Base-by-base conservation (phyloP, 352 stramenopile genomes). In the Phytopythium chamaehyphon region DNA sequence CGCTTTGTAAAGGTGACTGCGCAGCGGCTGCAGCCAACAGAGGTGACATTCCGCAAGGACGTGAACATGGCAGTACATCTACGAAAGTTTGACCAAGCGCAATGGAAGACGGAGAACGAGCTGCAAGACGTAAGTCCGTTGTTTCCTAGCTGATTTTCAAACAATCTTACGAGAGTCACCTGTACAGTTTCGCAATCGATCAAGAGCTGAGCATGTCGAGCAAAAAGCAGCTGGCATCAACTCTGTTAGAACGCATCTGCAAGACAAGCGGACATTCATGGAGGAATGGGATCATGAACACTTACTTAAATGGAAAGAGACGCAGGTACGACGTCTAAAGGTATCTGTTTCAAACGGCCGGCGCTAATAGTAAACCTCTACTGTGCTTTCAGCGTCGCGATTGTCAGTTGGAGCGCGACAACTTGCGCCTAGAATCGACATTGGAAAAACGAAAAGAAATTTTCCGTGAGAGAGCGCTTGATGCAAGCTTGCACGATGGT, bases 21-120 rank as follows among this genome's bases (percentile, higher is more conserved):
- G 11, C 60, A 72, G n/a, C 58, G 71, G 42, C 65, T 75, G 11
- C 66, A 73, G 9, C 76, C 80, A 7, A 70, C 54, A 15, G 62
- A 81, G 0, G 47, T 86, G 19, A 47, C 55, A 12, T 88, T 87
- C 53, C 42, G 73, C 51, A 86, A 89, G 48, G 64, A 64, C n/a
- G 58, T 90, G 49, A 71, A 90, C 55, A 90, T 85, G 72, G 73
- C 62, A 0, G 69, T 90, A 7, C 59, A 90, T 24, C 53, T 87
- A 46, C 65, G 76, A 16, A 80, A 76, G 42, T 90, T 87, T 21
- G 50, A 80, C 26, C 70, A 87, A 61, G 51, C 66, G 1, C 76
- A 86, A 33, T 90, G 76, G 76, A 36, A 61, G 14, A 51, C 59
- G 14, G 73, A 87, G 58, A 84, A 88, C 47, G 55, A 76, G 16